Percentiles rank a stretch among this genome's conserved stretches.
Conservation (phyloP, 192 early-diverging fungal genomes). For the Linnemannia zychae region DNA sequence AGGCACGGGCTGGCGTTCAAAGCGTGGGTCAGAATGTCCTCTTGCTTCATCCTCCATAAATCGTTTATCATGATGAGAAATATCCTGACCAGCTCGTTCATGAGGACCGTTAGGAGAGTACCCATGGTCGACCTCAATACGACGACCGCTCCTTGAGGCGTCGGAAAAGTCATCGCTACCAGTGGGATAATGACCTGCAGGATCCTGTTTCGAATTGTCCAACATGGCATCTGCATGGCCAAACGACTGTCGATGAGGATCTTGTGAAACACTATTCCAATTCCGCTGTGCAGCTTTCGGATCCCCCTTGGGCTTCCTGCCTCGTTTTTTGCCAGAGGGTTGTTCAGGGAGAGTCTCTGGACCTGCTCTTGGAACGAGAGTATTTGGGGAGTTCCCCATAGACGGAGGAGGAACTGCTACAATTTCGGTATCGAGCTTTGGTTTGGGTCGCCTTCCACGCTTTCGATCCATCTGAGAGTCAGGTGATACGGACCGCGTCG, state of each 20-base stretch:
- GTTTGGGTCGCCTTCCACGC: slow-evolving; percentile 11
- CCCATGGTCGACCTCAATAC: neutral
- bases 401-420: neutral
- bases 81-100: neutral
- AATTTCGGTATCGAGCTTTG: neutral
- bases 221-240: slow-evolving; percentile 13
- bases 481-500: slow-evolving; percentile 19
- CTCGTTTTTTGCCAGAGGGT: neutral
- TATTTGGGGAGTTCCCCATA: neutral
- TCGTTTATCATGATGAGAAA: neutral
- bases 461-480: slow-evolving; percentile 11
- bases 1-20: neutral
- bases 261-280: slow-evolving; percentile 25
- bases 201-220: neutral
- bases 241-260: slow-evolving; percentile 17
- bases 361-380: neutral
- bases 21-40: neutral
- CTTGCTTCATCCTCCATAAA: neutral
- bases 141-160: neutral
- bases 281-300: slow-evolving; percentile 18
- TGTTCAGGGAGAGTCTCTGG: neutral
- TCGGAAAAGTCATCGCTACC: neutral
- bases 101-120: neutral
- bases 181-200: neutral
- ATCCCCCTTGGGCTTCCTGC: neutral